A percentile compares a stretch with the other conserved stretches of the same genome.
Evolutionary conservation across 208 protist genomes (phyloP).

Genomic region (Crithidia fasciculata): DNA sequence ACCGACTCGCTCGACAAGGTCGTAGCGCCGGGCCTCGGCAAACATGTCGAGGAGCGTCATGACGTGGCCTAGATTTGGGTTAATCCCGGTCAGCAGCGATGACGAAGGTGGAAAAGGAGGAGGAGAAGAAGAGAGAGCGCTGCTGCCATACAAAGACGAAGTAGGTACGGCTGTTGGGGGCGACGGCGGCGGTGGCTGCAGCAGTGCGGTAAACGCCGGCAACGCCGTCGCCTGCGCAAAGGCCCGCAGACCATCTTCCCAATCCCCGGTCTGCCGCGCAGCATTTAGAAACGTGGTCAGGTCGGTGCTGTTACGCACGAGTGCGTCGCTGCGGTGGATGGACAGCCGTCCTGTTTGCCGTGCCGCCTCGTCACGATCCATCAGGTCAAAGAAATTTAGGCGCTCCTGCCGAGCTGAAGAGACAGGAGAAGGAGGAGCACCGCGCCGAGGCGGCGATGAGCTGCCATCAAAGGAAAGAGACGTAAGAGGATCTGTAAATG

Average conservation of each 20-base stretch:
- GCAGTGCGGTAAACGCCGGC: conserved; percentile 1
- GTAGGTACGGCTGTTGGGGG: background rate
- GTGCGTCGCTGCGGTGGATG: conserved; percentile 45
- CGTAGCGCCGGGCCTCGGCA: conserved; percentile 54
- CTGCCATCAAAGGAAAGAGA: no score
- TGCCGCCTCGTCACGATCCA: conserved; percentile 69
- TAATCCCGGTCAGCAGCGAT: conserved; percentile 25
- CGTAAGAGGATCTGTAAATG: no score
- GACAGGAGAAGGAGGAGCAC: background rate
- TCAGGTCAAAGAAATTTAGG: conserved; percentile 56
- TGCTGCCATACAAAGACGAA: background rate
- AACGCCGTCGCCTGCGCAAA: conserved; percentile 57
- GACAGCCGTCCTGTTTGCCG: conserved; percentile 38
- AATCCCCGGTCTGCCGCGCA: conserved; percentile 59
- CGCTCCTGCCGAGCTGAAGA: conserved; percentile 10
- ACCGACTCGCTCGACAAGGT: conserved; percentile 48
- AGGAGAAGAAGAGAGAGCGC: background rate
- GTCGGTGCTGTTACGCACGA: conserved; percentile 73
- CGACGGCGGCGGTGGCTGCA: background rate
- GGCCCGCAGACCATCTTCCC: conserved; percentile 69
- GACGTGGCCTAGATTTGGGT: conserved; percentile 54
- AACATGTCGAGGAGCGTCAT: conserved; percentile 60
- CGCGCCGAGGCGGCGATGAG: background rate
- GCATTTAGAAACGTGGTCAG: conserved; percentile 66
- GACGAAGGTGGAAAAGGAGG: conserved; percentile 2